phyloP scores from a whole-genome alignment of 2,329 filamentous ascomycete genomes.

The Cladophialophora immunda region DNA sequence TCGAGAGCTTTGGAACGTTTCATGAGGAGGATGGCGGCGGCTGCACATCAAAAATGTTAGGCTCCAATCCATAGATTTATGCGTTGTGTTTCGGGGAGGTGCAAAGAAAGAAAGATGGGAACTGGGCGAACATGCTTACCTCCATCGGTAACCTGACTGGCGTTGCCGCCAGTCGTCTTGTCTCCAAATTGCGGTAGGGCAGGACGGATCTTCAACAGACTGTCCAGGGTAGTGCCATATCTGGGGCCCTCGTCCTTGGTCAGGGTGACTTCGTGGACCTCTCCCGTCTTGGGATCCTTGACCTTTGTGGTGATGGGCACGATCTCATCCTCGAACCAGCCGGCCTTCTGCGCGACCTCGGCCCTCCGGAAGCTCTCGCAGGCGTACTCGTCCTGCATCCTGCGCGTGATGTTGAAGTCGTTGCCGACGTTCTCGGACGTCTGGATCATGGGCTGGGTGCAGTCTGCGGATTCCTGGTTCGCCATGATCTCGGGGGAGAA shows the following conservation, averaged over 20 bases:
- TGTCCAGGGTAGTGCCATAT: conserved; percentile 85
- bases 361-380: conserved; percentile 88
- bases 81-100: too few relatives aligned
- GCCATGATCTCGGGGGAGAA: conserved; percentile 80
- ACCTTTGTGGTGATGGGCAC: conserved; percentile 82
- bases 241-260: conserved; percentile 90
- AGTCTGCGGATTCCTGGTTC: conserved; percentile 82
- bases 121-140: conserved; percentile 57
- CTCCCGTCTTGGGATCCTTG: conserved; percentile 83
- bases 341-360: conserved; percentile 87
- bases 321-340: conserved; percentile 94
- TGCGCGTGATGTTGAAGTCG: conserved; percentile 85
- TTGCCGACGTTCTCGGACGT: conserved; percentile 94
- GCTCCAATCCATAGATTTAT: conserved; percentile 32
- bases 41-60: conserved; percentile 51
- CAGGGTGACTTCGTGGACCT: conserved; percentile 78
- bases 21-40: conserved; percentile 90
- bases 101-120: not conserved
- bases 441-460: conserved; percentile 96
- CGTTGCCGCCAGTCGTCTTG: conserved; percentile 89
- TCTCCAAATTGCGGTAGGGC: conserved; percentile 92
- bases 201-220: conserved; percentile 81
- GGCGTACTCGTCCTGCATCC: conserved; percentile 84
- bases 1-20: conserved; percentile 88
- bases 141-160: conserved; percentile 93